Evolutionary conservation across 192 early-diverging fungal genomes (phyloP).

Genomic region (Cetraspora pellucida): DNA sequence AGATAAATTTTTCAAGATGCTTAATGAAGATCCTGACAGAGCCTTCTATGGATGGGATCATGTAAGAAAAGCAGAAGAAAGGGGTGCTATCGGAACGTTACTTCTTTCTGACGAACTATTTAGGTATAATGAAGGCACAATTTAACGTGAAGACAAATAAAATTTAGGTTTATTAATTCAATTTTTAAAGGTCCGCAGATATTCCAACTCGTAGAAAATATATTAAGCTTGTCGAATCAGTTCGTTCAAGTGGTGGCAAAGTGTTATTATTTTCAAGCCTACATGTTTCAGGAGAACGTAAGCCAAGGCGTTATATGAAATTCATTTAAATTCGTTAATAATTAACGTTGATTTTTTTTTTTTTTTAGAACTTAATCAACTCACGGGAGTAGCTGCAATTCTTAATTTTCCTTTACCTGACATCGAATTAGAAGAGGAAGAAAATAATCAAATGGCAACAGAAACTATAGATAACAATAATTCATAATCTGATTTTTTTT

Average conservation of each 20-base stretch:
- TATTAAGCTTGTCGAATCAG: constrained; percentile 83
- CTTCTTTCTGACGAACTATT: constrained; percentile 94
- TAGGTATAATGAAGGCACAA: constrained; percentile 46
- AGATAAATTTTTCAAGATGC: constrained; percentile 87
- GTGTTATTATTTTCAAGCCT: constrained; percentile 89
- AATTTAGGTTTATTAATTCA: not conserved
- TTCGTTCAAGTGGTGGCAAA: constrained; percentile 71
- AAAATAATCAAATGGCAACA: constrained; percentile 40
- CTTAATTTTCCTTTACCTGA: constrained; percentile 90
- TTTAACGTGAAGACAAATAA: not conserved
- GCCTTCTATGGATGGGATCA: constrained; percentile 94
- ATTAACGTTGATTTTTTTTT: constrained; percentile 4
- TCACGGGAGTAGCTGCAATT: constrained; percentile 94
- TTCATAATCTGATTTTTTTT: too few species aligned
- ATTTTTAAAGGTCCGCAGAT: constrained; percentile 70
- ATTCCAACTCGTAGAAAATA: constrained; percentile 82
- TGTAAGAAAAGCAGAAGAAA: constrained; percentile 80
- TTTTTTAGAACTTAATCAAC: constrained; percentile 77
- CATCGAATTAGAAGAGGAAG: constrained; percentile 70
- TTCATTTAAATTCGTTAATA: not conserved
- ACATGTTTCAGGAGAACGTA: constrained; percentile 94
- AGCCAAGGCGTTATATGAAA: constrained; percentile 25
- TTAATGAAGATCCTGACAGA: constrained; percentile 83
- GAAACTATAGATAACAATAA: constrained; percentile 4
- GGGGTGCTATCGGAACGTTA: constrained; percentile 84